These are phyloP conservation scores for Phytopythium sindhum DNA, from an alignment of 352 stramenopile genomes.

Conservation along the genomic window DNA sequence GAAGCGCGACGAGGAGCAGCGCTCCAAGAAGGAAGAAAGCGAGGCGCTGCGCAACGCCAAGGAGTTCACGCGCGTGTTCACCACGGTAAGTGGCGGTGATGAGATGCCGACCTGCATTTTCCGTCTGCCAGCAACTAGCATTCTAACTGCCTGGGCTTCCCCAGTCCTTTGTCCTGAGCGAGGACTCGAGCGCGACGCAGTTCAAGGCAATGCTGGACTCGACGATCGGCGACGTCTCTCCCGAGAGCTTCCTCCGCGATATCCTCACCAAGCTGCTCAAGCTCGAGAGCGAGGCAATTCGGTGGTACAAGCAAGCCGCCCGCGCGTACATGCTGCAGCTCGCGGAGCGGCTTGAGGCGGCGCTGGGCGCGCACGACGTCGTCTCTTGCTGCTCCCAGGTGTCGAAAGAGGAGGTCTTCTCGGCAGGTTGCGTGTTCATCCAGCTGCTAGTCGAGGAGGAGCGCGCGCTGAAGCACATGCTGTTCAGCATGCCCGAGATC, in stretches of 20 bases:
- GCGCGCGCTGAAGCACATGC: conserved; percentile 36
- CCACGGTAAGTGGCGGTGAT: conserved; percentile 36
- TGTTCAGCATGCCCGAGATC: conserved; percentile 74
- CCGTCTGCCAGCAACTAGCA: not conserved
- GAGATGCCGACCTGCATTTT: not conserved
- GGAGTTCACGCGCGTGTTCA: conserved; percentile 63
- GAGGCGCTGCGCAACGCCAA: conserved; percentile 48
- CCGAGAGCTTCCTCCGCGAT: conserved; percentile 42
- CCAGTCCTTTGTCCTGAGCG: conserved; percentile 58
- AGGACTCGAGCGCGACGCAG: conserved; percentile 25
- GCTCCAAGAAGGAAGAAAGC: conserved; percentile 48
- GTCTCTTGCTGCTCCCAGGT: conserved; percentile 41
- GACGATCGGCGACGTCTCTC: conserved; percentile 42
- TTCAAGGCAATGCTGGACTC: conserved; percentile 49
- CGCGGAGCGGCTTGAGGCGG: conserved; percentile 41
- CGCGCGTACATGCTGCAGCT: conserved; percentile 72
- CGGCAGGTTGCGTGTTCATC: conserved; percentile 43
- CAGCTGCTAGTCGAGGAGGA: conserved; percentile 45
- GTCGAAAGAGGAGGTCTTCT: conserved; percentile 8
- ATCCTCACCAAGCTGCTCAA: conserved; percentile 59
- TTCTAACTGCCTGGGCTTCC: not conserved
- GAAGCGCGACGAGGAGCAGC: conserved; percentile 56
- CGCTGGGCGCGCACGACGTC: conserved; percentile 37
- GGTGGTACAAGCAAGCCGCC: conserved; percentile 66
- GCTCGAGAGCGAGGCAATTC: conserved; percentile 62